phyloP scores from a whole-genome alignment of 2,329 filamentous ascomycete genomes.

The Diaporthe vexans region DNA sequence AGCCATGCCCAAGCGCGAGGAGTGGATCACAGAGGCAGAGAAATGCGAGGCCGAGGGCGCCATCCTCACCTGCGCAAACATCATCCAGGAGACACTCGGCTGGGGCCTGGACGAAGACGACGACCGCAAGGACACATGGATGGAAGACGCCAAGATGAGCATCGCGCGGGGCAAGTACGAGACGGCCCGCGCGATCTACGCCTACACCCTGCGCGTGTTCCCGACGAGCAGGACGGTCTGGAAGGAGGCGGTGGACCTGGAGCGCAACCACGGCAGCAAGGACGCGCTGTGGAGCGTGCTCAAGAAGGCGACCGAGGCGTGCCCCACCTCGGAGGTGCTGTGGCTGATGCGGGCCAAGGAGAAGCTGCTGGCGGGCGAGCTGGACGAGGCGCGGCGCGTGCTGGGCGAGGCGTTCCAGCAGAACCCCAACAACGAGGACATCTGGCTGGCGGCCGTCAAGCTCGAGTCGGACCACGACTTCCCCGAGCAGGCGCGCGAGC shows the following conservation, averaged over 20 bases:
- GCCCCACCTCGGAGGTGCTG: slow-evolving; percentile 88
- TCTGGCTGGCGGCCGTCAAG: slow-evolving; percentile 96
- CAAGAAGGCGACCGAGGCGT: slow-evolving; percentile 94
- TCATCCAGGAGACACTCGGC: slow-evolving; percentile 92
- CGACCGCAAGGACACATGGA: slow-evolving; percentile 95
- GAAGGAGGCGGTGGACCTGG: slow-evolving; percentile 91
- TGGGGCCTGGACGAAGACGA: slow-evolving; percentile 97
- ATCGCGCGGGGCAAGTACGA: slow-evolving; percentile 87
- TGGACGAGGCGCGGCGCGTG: slow-evolving; percentile 88
- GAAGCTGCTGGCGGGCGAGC: slow-evolving; percentile 90
- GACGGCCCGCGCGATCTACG: slow-evolving; percentile 93
- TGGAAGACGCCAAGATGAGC: slow-evolving; percentile 89
- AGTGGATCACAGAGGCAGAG: slow-evolving; percentile 96
- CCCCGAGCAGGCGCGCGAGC: slow-evolving; percentile 83
- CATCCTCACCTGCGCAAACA: slow-evolving; percentile 86
- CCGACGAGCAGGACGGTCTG: slow-evolving; percentile 89
- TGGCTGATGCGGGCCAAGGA: slow-evolving; percentile 98
- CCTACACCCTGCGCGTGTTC: slow-evolving; percentile 90
- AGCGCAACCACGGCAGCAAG: slow-evolving; percentile 88
- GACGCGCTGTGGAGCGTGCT: slow-evolving; percentile 87
- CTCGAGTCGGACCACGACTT: slow-evolving; percentile 92
- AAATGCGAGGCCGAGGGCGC: slow-evolving; percentile 94
- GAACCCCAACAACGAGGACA: slow-evolving; percentile 97
- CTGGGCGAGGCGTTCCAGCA: slow-evolving; percentile 93
- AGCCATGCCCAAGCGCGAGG: slow-evolving; percentile 96